phyloP scores from a whole-genome alignment of 164 flowering plant genomes.

The Santalum album region DNA sequence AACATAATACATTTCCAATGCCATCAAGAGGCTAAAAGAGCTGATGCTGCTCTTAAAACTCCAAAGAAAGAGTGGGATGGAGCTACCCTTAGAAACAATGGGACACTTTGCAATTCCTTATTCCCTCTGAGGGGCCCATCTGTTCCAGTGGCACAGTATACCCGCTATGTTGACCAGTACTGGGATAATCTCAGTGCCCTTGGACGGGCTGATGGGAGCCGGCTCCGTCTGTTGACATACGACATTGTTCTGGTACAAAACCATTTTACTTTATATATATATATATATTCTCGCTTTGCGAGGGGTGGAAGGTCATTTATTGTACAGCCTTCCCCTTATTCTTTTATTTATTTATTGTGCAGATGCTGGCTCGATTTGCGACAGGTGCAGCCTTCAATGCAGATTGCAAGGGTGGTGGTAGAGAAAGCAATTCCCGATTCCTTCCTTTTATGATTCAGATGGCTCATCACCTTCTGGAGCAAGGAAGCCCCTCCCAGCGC shows the following conservation, averaged over 20 bases:
- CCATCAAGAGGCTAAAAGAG: conserved; percentile 96
- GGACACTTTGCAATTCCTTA: conserved; percentile 90
- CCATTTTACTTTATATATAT: background rate
- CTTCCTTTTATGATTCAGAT: conserved; percentile 96
- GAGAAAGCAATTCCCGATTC: conserved; percentile 87
- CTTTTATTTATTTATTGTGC: conserved; percentile 9
- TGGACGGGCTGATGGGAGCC: conserved; percentile 94
- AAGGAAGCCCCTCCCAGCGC: conserved; percentile 59
- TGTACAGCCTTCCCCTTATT: too few species aligned
- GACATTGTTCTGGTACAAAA: conserved; percentile 91
- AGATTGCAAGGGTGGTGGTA: conserved; percentile 91
- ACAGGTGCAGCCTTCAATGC: conserved; percentile 89
- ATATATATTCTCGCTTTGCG: too few species aligned
- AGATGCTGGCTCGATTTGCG: conserved; percentile 98
- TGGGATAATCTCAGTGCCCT: conserved; percentile 95
- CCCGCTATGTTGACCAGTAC: conserved; percentile 79
- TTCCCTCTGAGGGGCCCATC: conserved; percentile 91
- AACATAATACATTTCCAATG: conserved; percentile 97
- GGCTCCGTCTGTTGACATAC: conserved; percentile 83
- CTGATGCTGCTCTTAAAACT: conserved; percentile 85
- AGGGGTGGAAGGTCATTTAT: too few species aligned
- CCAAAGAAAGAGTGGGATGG: conserved; percentile 99
- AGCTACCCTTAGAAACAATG: conserved; percentile 89
- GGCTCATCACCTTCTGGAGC: conserved; percentile 85
- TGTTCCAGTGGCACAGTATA: conserved; percentile 69